A percentile compares a stretch with the other conserved stretches of the same genome.
Conservation (phyloP, 1,284 basidiomycete genomes). For the Apiotrichum domesticum region DNA sequence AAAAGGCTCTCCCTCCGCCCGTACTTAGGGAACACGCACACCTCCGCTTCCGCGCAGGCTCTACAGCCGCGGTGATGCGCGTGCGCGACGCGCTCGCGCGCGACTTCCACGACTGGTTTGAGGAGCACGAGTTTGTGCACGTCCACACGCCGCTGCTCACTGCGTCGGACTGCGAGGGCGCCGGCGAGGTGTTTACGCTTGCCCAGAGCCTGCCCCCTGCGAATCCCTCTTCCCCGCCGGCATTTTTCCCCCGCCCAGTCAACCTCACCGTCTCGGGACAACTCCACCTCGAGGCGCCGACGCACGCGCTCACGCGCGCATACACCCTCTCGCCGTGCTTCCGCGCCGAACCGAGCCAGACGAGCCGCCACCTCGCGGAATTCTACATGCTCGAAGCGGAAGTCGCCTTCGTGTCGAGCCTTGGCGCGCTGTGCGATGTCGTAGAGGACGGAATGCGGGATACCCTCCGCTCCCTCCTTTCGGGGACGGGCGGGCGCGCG, state of each 20-base stretch:
- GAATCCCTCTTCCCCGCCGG: slow-evolving; percentile 14
- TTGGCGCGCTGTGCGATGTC: slow-evolving; percentile 59
- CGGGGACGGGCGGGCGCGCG: slow-evolving; percentile 12
- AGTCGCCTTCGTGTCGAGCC: slow-evolving; percentile 57
- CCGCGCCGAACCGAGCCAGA: slow-evolving; percentile 82
- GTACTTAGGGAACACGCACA: slow-evolving; percentile 77
- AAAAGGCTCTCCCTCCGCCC: slow-evolving; percentile 65
- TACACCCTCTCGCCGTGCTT: slow-evolving; percentile 91
- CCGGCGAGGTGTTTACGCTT: slow-evolving; percentile 84
- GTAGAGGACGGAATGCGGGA: slow-evolving; percentile 57
- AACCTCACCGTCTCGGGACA: slow-evolving; percentile 93
- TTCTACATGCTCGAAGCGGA: slow-evolving; percentile 99
- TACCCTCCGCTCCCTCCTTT: slow-evolving; percentile 22
- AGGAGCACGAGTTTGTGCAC: slow-evolving; percentile 68
- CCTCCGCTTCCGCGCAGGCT: slow-evolving; percentile 68
- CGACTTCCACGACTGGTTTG: slow-evolving; percentile 59
- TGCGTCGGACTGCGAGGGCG: slow-evolving; percentile 92
- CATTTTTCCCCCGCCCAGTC: slow-evolving; percentile 52
- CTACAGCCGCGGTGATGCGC: slow-evolving; percentile 65
- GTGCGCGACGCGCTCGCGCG: slow-evolving; percentile 59
- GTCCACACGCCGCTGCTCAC: slow-evolving; percentile 84
- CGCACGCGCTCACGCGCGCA: slow-evolving; percentile 68
- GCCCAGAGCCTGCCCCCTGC: slow-evolving; percentile 7
- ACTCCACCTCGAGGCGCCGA: slow-evolving; percentile 86
- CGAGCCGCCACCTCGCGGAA: slow-evolving; percentile 87